phyloP scores from a whole-genome alignment of 2,329 filamentous ascomycete genomes.

The Plenodomus tracheiphilus region DNA sequence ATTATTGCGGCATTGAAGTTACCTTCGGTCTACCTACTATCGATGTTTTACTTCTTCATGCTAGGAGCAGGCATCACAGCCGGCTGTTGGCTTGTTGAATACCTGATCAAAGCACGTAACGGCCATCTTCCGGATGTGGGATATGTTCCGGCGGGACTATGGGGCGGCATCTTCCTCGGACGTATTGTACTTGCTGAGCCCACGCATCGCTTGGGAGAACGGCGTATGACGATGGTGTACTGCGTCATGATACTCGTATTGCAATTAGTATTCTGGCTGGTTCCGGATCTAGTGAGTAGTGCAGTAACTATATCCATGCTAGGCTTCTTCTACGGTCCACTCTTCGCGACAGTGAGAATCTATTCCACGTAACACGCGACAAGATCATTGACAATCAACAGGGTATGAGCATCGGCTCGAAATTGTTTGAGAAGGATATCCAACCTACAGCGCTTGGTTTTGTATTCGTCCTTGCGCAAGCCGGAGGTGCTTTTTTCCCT shows the following conservation, averaged over 20 bases:
- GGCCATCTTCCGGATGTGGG: constrained; percentile 62
- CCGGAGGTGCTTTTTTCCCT: constrained; percentile 60
- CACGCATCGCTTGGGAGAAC: constrained; percentile 61
- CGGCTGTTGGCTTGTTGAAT: constrained; percentile 67
- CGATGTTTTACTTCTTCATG: constrained; percentile 67
- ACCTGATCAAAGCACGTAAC: constrained; percentile 62
- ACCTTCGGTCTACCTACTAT: constrained; percentile 60
- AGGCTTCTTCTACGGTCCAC: constrained; percentile 62
- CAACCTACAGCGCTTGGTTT: constrained; percentile 56
- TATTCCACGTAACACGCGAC: neutral
- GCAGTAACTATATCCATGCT: constrained; percentile 59
- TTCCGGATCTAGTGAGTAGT: constrained; percentile 42
- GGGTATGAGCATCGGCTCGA: constrained; percentile 59
- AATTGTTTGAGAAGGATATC: constrained; percentile 54
- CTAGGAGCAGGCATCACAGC: constrained; percentile 61
- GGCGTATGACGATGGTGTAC: constrained; percentile 61
- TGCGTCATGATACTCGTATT: constrained; percentile 54
- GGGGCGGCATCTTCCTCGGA: constrained; percentile 61
- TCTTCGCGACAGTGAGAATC: constrained; percentile 57
- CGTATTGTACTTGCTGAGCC: constrained; percentile 62
- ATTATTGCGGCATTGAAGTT: constrained; percentile 52
- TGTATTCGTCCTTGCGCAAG: constrained; percentile 62
- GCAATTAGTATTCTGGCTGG: constrained; percentile 31
- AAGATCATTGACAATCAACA: constrained; percentile 19
- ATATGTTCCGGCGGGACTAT: constrained; percentile 65